phyloP scores from a whole-genome alignment of 306 rosid species.

The Sicyos baderoa region DNA sequence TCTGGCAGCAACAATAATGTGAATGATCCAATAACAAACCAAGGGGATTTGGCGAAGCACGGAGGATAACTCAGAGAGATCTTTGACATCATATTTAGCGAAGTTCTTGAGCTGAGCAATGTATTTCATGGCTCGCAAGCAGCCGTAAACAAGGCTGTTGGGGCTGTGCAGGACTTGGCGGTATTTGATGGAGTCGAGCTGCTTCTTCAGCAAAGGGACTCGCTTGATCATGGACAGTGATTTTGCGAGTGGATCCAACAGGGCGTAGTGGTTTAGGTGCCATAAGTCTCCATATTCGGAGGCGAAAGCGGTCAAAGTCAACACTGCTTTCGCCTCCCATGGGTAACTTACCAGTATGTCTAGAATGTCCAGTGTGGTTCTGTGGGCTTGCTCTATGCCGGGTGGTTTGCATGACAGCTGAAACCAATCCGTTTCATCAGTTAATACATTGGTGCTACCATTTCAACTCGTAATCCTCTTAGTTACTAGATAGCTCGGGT shows the following conservation, averaged over 20 bases:
- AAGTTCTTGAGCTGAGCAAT: neutral
- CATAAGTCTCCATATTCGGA: conserved; percentile 14
- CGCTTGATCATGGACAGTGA: conserved; percentile 9
- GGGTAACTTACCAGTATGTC: neutral
- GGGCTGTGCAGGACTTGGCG: neutral
- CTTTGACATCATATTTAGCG: neutral
- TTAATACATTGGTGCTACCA: no score
- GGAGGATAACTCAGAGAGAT: neutral
- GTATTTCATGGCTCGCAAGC: neutral
- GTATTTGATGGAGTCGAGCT: neutral
- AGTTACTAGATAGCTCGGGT: no score
- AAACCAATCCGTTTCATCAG: neutral
- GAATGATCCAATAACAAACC: conserved; percentile 16
- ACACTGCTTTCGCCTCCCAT: conserved; percentile 21
- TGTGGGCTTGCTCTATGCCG: neutral
- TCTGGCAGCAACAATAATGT: neutral
- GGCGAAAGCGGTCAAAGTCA: conserved; percentile 12
- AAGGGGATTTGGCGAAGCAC: conserved; percentile 2
- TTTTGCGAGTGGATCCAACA: conserved; percentile 7
- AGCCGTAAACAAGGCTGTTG: neutral
- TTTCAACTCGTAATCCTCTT: neutral
- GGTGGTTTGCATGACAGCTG: conserved; percentile 16
- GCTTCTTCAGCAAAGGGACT: neutral
- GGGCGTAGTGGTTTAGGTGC: conserved; percentile 12
- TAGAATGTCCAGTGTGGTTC: conserved; percentile 1